Evolutionary conservation across 2,329 filamentous ascomycete species (phyloP).

Genomic region (Apiospora sp.): DNA sequence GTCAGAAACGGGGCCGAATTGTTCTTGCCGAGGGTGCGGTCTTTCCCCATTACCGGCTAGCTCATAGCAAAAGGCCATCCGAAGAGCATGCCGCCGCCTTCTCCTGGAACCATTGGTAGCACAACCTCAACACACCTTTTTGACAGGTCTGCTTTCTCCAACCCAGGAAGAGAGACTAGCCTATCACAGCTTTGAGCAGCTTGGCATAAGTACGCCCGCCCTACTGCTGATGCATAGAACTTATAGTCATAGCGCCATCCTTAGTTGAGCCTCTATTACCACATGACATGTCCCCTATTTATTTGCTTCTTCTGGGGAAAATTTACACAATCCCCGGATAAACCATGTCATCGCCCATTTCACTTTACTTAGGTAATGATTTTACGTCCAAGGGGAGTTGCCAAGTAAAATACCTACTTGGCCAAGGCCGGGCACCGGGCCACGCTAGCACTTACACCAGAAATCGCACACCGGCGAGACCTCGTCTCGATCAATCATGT

Average conservation of each 20-base stretch:
- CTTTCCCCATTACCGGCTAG: background rate
- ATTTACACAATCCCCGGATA: background rate
- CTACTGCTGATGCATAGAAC: background rate
- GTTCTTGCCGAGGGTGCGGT: background rate
- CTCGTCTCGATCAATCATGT: constrained; percentile 1
- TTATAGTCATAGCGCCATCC: background rate
- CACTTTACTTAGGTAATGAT: background rate
- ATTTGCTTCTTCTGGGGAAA: no score
- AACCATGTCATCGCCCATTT: background rate
- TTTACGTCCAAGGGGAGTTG: background rate
- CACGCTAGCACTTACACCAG: constrained; percentile 8
- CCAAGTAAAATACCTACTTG: background rate
- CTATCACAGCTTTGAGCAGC: constrained; percentile 1
- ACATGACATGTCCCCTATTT: background rate
- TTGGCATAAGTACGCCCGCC: background rate
- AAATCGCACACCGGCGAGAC: background rate
- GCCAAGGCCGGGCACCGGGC: constrained; percentile 1
- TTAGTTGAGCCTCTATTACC: background rate
- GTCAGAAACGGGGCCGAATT: background rate
- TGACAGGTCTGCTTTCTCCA: background rate
- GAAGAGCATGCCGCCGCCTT: background rate
- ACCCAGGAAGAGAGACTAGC: background rate
- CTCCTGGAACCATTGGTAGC: background rate
- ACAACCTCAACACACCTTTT: background rate
- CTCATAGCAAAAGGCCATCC: background rate